Base-by-base conservation (phyloP, 2,329 filamentous ascomycete genomes). In the Alternaria arbusti region DNA sequence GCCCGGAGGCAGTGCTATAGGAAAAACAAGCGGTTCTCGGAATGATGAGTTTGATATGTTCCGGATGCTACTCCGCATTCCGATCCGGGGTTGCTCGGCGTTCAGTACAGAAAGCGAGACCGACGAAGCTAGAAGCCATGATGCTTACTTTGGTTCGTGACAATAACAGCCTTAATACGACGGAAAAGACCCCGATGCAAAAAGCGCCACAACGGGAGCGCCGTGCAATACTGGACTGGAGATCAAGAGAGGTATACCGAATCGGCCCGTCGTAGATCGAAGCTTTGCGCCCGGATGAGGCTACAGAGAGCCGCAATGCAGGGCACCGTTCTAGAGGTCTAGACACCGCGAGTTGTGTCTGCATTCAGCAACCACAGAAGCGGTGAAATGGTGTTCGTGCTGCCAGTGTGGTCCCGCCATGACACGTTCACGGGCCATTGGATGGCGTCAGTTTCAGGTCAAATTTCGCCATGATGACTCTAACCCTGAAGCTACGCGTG, bases 391-490 rank as follows among this genome's bases (percentile, higher is more conserved):
- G 47, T 63, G 63, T 61, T 46, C 15, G 20, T 61, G 50, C 44
- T 54, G 54, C 63, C 56, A 70, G 17, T 36, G 64, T 65, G 66
- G 64, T 63, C 36, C 36, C 9, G 66, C 59, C 66, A 68, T 70
- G 54, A 59, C 63, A 70, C 63, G 63, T 60, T 40, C 45, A 45
- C 54, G 30, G 58, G 46, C 58, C 30, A 64, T 56, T 58, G 28
- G 40, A 64, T 72, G 65, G 63, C 65, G 69, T 61, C 64, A 65
- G 52, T 60, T 45, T 45, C 64, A 68, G 54, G 66, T 62, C 66
- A 67, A 54, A 52, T 61, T 57, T 61, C 62, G 46, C 58, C 49
- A 57, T 56, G 57, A 66, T 71, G 66, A 68, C 59, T 62, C 63
- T 61, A n/a, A 40, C 36, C 36, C 36, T 40, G 36, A 46, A 58